Conservation (phyloP, 257 asterid species). For the Solanum virginianum region DNA sequence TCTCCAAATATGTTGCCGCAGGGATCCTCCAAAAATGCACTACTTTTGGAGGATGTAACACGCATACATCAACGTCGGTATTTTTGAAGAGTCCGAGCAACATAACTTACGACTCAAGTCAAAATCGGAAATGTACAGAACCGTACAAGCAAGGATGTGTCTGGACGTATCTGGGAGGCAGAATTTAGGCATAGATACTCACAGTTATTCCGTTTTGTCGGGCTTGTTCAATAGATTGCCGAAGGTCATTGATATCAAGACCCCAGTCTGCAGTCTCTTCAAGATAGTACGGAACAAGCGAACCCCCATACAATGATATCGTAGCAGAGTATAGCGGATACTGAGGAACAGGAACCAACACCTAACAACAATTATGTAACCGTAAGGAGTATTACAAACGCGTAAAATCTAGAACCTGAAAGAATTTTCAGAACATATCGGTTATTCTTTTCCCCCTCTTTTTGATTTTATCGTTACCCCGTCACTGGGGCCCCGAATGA, state of each 20-base stretch:
- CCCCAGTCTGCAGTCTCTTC: conserved; percentile 99
- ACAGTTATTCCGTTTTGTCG: conserved; percentile 77
- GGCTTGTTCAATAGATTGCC: conserved; percentile 70
- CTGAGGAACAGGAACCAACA: conserved; percentile 96
- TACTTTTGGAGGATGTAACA: neutral
- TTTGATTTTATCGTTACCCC: conserved; percentile 42
- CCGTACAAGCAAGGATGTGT: neutral
- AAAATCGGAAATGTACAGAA: neutral
- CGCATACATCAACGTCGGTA: no score
- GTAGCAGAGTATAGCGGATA: conserved; percentile 97
- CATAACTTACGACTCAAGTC: neutral
- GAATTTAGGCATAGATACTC: conserved; percentile 13
- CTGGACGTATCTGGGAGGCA: neutral
- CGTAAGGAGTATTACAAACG: neutral
- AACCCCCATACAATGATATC: conserved; percentile 74
- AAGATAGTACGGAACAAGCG: conserved; percentile 90
- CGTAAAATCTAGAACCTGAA: neutral
- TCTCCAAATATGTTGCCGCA: neutral
- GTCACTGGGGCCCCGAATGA: conserved; percentile 51
- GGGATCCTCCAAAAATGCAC: neutral
- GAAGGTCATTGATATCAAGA: conserved; percentile 71
- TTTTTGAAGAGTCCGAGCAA: neutral
- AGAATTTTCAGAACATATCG: neutral
- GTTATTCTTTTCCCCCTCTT: neutral
- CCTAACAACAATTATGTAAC: conserved; percentile 20